Percentiles rank a stretch among this genome's conserved stretches.
Conservation (phyloP, 1,139 yeast species). For the Debaryomycetaceae sp. region DNA sequence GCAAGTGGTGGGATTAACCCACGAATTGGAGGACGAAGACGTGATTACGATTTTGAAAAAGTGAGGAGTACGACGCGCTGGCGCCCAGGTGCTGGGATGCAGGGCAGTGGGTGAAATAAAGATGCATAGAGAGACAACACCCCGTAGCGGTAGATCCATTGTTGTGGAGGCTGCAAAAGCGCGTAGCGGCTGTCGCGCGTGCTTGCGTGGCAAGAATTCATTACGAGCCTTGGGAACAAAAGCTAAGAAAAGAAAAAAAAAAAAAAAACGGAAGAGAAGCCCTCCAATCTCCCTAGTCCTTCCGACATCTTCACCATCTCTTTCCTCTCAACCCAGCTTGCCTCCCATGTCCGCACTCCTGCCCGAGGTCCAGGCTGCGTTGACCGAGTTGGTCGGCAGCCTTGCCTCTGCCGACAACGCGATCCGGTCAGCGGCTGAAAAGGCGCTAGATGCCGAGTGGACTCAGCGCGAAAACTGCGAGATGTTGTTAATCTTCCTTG, state of each 20-base stretch:
- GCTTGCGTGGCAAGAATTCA: too few species aligned
- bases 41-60: conserved; percentile 93
- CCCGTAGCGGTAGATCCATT: neutral
- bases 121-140: neutral
- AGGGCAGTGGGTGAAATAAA: too few species aligned
- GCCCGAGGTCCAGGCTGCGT: conserved; percentile 52
- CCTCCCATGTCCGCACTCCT: conserved; percentile 55
- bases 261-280: too few species aligned
- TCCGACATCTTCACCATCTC: neutral
- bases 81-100: too few species aligned
- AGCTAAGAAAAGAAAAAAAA: too few species aligned
- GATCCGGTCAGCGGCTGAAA: conserved; percentile 75
- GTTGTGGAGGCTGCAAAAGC: too few species aligned
- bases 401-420: conserved; percentile 76
- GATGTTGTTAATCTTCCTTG: conserved; percentile 68
- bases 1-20: conserved; percentile 88
- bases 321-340: conserved; percentile 1
- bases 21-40: conserved; percentile 86
- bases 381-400: conserved; percentile 58
- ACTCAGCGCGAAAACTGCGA: conserved; percentile 58
- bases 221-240: too few species aligned
- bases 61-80: conserved; percentile 17
- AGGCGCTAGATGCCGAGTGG: conserved; percentile 73
- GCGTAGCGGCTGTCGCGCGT: too few species aligned
- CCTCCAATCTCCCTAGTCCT: neutral